Percentiles rank a stretch among this genome's conserved stretches.
These are phyloP conservation scores for Xylaria sp. DNA, from an alignment of 2,329 filamentous ascomycete genomes.

Conservation along the genomic window DNA sequence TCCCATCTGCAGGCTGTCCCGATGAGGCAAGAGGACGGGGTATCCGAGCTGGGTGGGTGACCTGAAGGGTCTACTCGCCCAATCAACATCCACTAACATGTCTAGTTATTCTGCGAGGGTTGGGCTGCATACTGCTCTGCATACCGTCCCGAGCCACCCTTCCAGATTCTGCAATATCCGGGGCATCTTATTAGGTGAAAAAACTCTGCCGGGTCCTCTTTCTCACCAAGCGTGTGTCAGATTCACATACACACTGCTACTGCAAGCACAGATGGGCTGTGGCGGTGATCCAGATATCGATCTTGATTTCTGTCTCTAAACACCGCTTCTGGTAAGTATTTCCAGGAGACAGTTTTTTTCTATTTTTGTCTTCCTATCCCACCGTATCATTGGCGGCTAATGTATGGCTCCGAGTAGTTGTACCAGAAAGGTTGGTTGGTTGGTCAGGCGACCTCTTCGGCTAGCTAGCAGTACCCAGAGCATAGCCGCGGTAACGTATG, in stretches of 20 bases:
- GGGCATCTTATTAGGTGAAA: slow-evolving; percentile 25
- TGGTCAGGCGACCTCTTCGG: neutral
- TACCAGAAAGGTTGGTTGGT: neutral
- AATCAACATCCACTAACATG: slow-evolving; percentile 3
- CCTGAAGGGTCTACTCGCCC: slow-evolving; percentile 26
- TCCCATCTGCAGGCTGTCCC: slow-evolving; percentile 22
- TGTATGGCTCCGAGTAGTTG: slow-evolving; percentile 5
- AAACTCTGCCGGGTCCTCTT: slow-evolving; percentile 12
- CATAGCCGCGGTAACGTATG: neutral
- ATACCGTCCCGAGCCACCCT: neutral
- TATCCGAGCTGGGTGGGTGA: slow-evolving; percentile 34
- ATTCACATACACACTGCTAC: slow-evolving; percentile 8
- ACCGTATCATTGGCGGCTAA: neutral
- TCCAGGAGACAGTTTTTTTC: neutral
- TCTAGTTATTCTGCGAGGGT: slow-evolving; percentile 11
- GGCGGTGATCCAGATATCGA: slow-evolving; percentile 15
- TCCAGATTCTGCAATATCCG: slow-evolving; percentile 23
- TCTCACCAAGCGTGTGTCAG: slow-evolving; percentile 14
- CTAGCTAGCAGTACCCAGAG: slow-evolving; percentile 14
- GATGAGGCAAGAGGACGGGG: slow-evolving; percentile 27
- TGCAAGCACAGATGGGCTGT: slow-evolving; percentile 10
- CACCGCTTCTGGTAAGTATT: slow-evolving; percentile 1
- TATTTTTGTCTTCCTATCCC: neutral
- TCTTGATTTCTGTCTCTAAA: slow-evolving; percentile 4
- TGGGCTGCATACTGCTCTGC: slow-evolving; percentile 9